Percentiles rank a stretch among this genome's conserved stretches.
phyloP scores from a whole-genome alignment of 306 rosid species.

The Ceratonia siliqua region DNA sequence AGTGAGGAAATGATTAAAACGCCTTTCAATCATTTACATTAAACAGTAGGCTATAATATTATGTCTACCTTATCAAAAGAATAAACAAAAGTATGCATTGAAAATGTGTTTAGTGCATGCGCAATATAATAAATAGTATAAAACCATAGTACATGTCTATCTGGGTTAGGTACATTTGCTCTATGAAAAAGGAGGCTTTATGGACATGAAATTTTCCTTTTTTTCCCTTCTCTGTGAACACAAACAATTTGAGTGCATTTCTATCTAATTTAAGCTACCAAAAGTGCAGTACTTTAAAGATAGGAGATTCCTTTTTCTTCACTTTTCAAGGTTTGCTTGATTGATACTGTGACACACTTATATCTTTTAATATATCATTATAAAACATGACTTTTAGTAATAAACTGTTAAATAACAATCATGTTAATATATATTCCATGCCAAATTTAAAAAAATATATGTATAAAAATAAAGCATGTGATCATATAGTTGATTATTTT shows the following conservation, averaged over 20 bases:
- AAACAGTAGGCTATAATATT: neutral
- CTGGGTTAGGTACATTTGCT: conserved; percentile 34
- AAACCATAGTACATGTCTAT: neutral
- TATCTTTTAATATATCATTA: no score
- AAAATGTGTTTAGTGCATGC: conserved; percentile 32
- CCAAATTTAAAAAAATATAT: no score
- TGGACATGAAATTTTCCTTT: neutral
- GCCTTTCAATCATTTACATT: neutral
- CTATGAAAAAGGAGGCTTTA: conserved; percentile 19
- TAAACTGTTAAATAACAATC: no score
- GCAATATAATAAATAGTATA: conserved; percentile 13
- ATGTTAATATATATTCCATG: no score
- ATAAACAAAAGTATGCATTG: neutral
- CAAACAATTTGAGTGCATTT: no score
- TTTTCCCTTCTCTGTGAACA: neutral
- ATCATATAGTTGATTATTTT: no score
- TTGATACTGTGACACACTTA: neutral
- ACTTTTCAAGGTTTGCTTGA: neutral
- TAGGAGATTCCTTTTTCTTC: neutral
- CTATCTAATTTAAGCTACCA: no score
- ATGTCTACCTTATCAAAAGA: conserved; percentile 26
- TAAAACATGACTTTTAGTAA: no score
- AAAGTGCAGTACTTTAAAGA: no score
- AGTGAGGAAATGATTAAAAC: neutral
- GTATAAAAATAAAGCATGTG: no score